Conservation (phyloP, 495 filamentous ascomycete species). For the Hypoxylon rickii region DNA sequence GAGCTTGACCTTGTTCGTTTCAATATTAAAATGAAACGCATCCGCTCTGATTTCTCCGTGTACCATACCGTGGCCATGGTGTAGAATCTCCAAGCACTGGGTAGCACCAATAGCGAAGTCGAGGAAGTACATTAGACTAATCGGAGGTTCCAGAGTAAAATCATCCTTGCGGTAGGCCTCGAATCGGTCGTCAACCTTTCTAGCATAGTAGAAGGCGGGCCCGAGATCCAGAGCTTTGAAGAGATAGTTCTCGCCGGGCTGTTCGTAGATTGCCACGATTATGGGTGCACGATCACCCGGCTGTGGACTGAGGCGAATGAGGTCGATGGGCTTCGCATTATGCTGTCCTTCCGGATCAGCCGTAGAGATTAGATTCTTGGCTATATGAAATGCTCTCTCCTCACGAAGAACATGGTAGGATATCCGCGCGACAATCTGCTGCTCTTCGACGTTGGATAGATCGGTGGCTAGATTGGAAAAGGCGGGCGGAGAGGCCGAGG, state of each 20-base stretch:
- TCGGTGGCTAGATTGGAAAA: slow-evolving; percentile 35
- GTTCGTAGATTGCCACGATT: slow-evolving; percentile 76
- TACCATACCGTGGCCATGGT: slow-evolving; percentile 79
- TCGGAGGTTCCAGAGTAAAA: slow-evolving; percentile 57
- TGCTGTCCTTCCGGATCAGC: slow-evolving; percentile 75
- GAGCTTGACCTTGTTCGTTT: slow-evolving; percentile 71
- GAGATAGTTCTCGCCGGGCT: slow-evolving; percentile 75
- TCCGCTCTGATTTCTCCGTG: slow-evolving; percentile 88
- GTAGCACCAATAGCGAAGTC: slow-evolving; percentile 87
- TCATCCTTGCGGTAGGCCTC: slow-evolving; percentile 42
- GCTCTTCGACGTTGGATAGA: slow-evolving; percentile 46
- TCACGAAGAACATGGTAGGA: slow-evolving; percentile 79
- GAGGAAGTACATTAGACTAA: slow-evolving; percentile 74
- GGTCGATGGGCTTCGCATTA: slow-evolving; percentile 74
- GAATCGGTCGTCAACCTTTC: slow-evolving; percentile 53
- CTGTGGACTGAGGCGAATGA: slow-evolving; percentile 66
- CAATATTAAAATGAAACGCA: slow-evolving; percentile 79
- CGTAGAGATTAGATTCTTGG: slow-evolving; percentile 67
- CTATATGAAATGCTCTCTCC: slow-evolving; percentile 82
- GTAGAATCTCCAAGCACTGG: slow-evolving; percentile 82
- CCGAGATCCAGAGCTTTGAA: slow-evolving; percentile 73
- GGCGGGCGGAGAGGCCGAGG: slow-evolving; percentile 40
- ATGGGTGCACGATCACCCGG: slow-evolving; percentile 67
- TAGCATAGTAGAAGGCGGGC: slow-evolving; percentile 68
- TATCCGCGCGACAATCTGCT: slow-evolving; percentile 70